Base-by-base conservation (phyloP, 2,329 filamentous ascomycete species). In the Claviceps purpurea region DNA sequence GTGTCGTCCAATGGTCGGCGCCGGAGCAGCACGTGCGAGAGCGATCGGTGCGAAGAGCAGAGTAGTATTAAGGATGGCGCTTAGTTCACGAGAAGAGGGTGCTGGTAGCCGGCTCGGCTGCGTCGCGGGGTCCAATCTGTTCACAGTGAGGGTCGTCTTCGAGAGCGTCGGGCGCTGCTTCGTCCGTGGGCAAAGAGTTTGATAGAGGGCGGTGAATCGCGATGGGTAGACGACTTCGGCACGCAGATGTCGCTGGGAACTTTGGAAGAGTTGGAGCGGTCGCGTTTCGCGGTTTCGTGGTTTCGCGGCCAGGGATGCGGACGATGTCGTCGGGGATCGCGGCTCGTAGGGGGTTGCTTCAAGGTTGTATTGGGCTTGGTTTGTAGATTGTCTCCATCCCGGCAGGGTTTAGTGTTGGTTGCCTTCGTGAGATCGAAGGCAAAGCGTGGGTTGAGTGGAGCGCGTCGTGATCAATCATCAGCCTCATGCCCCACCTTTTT, bases 371-470 rank as follows among this genome's bases (percentile, higher is more conserved):
- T 11, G 30, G 30, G 10, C 30, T 34, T 34, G 30, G 30, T 34
- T 11, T 11, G 30, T 34, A 40, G 39, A 20, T 43, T 38, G 30
- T 50, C 41, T 39, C 50, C 49, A 42, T 50, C 46, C 55, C 52
- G 37, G 50, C 50, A 53, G 42, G 54, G 54, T 50, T 54, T 57
- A 57, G 52, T 50, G 49, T 45, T 48, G 45, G 30, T 11, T 34
- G 30, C 10, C 30, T 34, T 39, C 47, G 11, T 44, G 14, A 43
- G 30, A 30, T 8, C 30, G 7, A 16, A 22, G 47, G 14, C 39
- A n/a, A 20, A 34, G 48, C 40, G 49, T 50, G 49, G 49, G 22
- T 18, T 20, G 38, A 37, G 34, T 47, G 49, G 41, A 45, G 49
- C 4, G 10, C 6, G 13, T 24, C 34, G 24, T 39, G 42, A 44